phyloP scores from a whole-genome alignment of 345 rosid species.

The Boechera divaricarpa region DNA sequence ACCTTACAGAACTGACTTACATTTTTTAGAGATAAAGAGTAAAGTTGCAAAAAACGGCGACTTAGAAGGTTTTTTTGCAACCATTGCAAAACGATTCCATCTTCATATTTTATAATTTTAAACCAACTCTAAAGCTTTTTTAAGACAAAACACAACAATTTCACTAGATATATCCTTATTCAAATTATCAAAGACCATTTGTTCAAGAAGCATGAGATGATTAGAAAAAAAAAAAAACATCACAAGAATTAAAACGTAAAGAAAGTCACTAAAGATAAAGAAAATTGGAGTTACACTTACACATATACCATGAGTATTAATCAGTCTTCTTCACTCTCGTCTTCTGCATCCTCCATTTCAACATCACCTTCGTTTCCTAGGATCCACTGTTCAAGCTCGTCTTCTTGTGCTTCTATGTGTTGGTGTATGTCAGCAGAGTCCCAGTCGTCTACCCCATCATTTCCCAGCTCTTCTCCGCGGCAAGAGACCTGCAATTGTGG shows the following conservation, averaged over 20 bases:
- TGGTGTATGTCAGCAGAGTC: constrained; percentile 50
- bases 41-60: no score
- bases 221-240: background rate
- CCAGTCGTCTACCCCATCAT: constrained; percentile 60
- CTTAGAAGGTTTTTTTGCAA: no score
- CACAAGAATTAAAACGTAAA: background rate
- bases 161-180: constrained; percentile 18
- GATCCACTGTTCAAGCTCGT: constrained; percentile 46
- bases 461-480: constrained; percentile 80
- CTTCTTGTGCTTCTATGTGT: constrained; percentile 51
- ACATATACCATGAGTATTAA: background rate
- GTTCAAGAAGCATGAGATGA: constrained; percentile 4
- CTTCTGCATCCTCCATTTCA: constrained; percentile 48
- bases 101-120: background rate
- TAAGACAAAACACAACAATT: constrained; percentile 1
- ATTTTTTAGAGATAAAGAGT: no score
- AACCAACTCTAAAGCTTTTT: background rate
- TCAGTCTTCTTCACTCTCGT: constrained; percentile 45
- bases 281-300: constrained; percentile 2
- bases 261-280: background rate
- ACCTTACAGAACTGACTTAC: no score
- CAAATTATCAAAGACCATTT: constrained; percentile 11
- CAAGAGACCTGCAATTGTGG: constrained; percentile 69
- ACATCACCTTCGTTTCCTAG: constrained; percentile 40
- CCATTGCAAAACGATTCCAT: background rate